Conservation (phyloP, 2,329 filamentous ascomycete species). For the Botryotinia calthae region DNA sequence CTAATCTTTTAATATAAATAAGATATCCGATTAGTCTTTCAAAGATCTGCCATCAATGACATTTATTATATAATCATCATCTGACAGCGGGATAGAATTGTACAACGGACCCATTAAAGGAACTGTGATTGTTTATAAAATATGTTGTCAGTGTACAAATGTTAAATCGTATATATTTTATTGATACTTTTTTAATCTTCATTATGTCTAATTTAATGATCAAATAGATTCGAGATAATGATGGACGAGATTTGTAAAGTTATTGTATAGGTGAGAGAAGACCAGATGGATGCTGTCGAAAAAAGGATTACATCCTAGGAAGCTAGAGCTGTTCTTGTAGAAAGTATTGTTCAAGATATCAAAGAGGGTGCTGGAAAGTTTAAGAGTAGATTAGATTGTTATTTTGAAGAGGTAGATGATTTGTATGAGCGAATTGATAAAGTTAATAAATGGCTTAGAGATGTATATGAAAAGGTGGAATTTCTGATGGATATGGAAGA, state of each 20-base stretch:
- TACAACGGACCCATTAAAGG: neutral
- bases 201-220: neutral
- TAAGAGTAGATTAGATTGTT: neutral
- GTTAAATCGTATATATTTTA: neutral
- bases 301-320: neutral
- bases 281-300: neutral
- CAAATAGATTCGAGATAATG: neutral
- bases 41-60: neutral
- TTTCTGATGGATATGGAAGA: neutral
- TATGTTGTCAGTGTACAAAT: neutral
- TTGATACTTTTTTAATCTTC: neutral
- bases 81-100: neutral
- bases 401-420: neutral
- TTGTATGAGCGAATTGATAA: neutral
- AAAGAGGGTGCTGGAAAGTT: neutral
- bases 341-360: neutral
- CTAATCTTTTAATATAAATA: neutral
- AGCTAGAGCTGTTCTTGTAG: neutral
- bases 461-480: neutral
- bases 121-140: neutral
- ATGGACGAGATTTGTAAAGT: neutral
- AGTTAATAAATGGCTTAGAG: neutral
- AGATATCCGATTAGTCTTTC: neutral
- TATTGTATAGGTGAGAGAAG: neutral
- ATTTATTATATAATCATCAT: neutral